A percentile compares a stretch with the other conserved stretches of the same genome.
These are phyloP conservation scores for Syzygium malaccense DNA, from an alignment of 441 rosid genomes.

Conservation along the genomic window DNA sequence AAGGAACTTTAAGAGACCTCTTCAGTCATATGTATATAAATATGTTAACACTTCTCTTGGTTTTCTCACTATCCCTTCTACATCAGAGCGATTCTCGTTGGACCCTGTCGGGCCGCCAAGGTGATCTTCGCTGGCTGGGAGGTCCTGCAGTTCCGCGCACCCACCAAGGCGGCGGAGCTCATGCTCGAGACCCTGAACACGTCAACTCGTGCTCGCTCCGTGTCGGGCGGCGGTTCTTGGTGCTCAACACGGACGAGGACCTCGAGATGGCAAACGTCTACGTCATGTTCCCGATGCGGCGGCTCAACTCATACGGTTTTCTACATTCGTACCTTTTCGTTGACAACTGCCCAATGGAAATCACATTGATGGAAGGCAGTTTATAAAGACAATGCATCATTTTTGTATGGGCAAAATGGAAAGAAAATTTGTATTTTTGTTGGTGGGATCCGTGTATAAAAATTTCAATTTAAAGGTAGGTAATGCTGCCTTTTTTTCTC, in stretches of 20 bases:
- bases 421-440: neutral
- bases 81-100: neutral
- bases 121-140: slow-evolving; percentile 58
- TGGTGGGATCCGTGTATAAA: neutral
- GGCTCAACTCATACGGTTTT: slow-evolving; percentile 17
- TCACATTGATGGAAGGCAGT: too few relatives aligned
- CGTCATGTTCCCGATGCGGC: slow-evolving; percentile 57
- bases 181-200: slow-evolving; percentile 71
- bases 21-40: neutral
- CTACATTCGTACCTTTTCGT: too few relatives aligned
- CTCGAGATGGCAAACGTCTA: slow-evolving; percentile 40
- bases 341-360: too few relatives aligned
- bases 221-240: slow-evolving; percentile 43
- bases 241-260: slow-evolving; percentile 67
- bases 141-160: slow-evolving; percentile 29
- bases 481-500: neutral
- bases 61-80: neutral
- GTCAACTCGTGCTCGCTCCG: slow-evolving; percentile 43
- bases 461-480: neutral
- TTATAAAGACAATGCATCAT: too few relatives aligned
- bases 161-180: slow-evolving; percentile 67
- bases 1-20: neutral
- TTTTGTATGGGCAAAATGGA: neutral
- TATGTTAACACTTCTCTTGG: neutral
- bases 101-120: slow-evolving; percentile 16